Conservation (phyloP, 306 rosid genomes). For the Vigna trinervia region DNA sequence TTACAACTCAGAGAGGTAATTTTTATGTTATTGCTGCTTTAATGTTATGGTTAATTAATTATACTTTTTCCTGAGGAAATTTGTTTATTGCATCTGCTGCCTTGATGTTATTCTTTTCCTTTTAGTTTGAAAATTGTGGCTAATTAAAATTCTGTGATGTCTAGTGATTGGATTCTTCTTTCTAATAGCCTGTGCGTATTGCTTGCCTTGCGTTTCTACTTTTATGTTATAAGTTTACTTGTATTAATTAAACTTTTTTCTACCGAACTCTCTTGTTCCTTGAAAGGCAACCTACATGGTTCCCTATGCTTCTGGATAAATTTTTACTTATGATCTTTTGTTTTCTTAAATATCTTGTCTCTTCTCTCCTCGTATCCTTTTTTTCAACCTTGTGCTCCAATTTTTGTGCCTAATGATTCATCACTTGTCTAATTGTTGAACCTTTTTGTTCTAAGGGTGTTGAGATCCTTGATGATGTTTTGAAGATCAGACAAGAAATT, state of each 20-base stretch:
- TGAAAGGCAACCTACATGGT: slow-evolving; percentile 8
- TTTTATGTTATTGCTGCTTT: slow-evolving; percentile 6
- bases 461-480: slow-evolving; percentile 71
- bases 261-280: neutral
- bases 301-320: slow-evolving; percentile 16
- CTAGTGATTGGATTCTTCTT: slow-evolving; percentile 18
- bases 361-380: neutral
- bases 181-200: neutral
- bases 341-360: neutral
- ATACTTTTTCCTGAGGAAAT: neutral
- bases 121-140: neutral
- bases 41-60: neutral
- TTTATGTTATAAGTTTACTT: neutral
- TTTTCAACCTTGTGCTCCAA: neutral
- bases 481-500: slow-evolving; percentile 73
- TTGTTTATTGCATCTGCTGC: slow-evolving; percentile 4
- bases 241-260: slow-evolving; percentile 1
- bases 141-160: neutral
- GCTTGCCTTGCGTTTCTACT: neutral
- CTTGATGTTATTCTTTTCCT: neutral
- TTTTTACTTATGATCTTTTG: slow-evolving; percentile 1
- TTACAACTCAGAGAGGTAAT: slow-evolving; percentile 79
- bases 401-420: neutral
- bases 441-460: slow-evolving; percentile 57
- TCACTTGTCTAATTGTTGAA: slow-evolving; percentile 10